Conservation (phyloP, 73 alveolate species). For the Paramecium biaurelia region DNA sequence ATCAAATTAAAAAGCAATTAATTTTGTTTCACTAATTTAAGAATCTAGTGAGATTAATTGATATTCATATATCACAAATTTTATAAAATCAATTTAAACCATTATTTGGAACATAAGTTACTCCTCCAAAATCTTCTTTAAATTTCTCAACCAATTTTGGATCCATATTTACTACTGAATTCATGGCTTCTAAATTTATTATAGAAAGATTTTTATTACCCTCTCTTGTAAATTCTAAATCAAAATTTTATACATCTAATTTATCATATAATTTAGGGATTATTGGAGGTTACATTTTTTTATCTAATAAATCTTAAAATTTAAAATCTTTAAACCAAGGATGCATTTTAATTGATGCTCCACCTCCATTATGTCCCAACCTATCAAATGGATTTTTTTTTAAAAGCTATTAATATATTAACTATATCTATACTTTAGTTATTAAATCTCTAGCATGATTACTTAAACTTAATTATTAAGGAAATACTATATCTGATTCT, state of each 20-base stretch:
- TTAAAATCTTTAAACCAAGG: constrained; percentile 90
- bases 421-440: not conserved
- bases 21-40: not conserved
- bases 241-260: constrained; percentile 56
- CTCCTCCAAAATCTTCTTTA: constrained; percentile 43
- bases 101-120: constrained; percentile 33
- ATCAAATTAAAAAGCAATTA: not conserved
- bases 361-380: constrained; percentile 87
- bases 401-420: constrained; percentile 41
- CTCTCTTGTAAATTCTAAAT: constrained; percentile 58
- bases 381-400: constrained; percentile 89
- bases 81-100: not conserved
- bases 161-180: constrained; percentile 18
- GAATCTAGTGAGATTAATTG: not conserved
- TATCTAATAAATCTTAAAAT: constrained; percentile 73
- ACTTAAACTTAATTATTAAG: constrained; percentile 78
- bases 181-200: not conserved
- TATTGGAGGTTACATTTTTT: constrained; percentile 75
- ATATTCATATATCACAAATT: not conserved
- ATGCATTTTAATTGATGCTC: constrained; percentile 90
- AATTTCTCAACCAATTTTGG: constrained; percentile 7
- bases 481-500: constrained; percentile 87
- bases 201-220: not conserved
- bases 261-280: constrained; percentile 69
- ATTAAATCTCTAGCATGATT: constrained; percentile 72